These are phyloP conservation scores for Colletotrichum eremochloae DNA, from an alignment of 2,329 filamentous ascomycete genomes.

Conservation along the genomic window DNA sequence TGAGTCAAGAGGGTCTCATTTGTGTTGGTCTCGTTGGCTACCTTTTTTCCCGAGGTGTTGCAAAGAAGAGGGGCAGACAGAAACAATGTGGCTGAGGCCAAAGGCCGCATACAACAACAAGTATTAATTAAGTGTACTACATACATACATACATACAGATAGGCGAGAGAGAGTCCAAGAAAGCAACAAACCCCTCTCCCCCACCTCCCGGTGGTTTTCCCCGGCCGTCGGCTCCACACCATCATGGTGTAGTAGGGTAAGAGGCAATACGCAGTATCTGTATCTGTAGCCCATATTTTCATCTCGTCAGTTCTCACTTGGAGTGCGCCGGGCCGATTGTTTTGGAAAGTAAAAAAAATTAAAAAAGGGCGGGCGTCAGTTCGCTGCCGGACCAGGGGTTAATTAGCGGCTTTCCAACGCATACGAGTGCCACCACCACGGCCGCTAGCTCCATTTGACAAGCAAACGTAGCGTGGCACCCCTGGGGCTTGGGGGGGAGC, in stretches of 20 bases:
- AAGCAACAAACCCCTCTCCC: too few relatives aligned
- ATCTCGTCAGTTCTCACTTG: constrained; percentile 26
- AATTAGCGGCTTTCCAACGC: not conserved
- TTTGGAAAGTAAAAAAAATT: not conserved
- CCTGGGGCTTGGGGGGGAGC: constrained; percentile 27
- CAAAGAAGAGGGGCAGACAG: not conserved
- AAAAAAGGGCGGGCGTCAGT: constrained; percentile 7
- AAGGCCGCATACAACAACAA: too few relatives aligned
- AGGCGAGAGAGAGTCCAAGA: too few relatives aligned
- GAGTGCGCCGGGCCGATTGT: constrained; percentile 9
- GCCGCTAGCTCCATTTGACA: constrained; percentile 17
- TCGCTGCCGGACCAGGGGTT: not conserved
- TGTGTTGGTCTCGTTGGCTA: constrained; percentile 13
- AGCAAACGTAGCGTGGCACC: constrained; percentile 34
- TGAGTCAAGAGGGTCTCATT: constrained; percentile 37
- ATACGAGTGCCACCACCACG: not conserved
- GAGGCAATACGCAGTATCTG: too few relatives aligned
- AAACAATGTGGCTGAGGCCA: too few relatives aligned
- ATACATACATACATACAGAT: too few relatives aligned
- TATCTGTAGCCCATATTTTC: constrained; percentile 22
- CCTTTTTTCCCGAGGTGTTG: not conserved
- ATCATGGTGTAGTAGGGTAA: too few relatives aligned
- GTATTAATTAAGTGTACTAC: too few relatives aligned
- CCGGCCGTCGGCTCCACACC: too few relatives aligned
- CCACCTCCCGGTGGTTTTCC: too few relatives aligned